Evolutionary conservation across 2,329 filamentous ascomycete species (phyloP), one percentile per base, ranked within the genome.

Genomic region (Talaromyces albobiverticillius): DNA sequence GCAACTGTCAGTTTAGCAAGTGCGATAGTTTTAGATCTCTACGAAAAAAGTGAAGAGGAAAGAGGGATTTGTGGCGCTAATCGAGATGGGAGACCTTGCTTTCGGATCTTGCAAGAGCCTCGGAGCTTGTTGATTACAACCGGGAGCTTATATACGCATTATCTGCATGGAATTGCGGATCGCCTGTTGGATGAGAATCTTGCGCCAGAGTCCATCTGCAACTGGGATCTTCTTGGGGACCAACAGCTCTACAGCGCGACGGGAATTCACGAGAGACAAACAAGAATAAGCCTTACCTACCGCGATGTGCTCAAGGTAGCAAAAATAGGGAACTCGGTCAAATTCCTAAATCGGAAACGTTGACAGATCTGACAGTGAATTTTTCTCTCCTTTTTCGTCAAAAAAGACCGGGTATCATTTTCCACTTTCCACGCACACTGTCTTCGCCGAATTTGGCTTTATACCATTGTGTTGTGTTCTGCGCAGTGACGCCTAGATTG

Each of bases 1-100:
- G 94, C 90, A 60, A 97, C 94, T 1, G 86, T 97, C 59, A 95
- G 90, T 72, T 75, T 99, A 7, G 90, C 90, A 0, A 83, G 84
- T 9, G 83, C 83, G 46, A 76, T 95, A 8, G 90, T 93, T 55
- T 77, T 97, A 49, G 86, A 95, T 62, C 76, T 97, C 13, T 85
- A 88, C 67, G 78, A 79, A 61, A 86, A 81, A 68, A 23, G 59
- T 59, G 43, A 4, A 58, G 61, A 25, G 74, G 55, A 76, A 80
- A 52, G 47, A 8, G 53, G 43, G 3, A 53, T 43, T 54, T 53
- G 55, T 18, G 46, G 46, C n/a, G 53, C 51, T 11, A 47, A 60
- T 48, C 46, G 60, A 59, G 55, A 64, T 42, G 46, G 41, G 61
- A 46, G 48, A 61, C 74, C 60, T 56, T 69, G 51, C n/a, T 79